Conservation (phyloP, 441 rosid species). For the Pelargonium citronellum region DNA sequence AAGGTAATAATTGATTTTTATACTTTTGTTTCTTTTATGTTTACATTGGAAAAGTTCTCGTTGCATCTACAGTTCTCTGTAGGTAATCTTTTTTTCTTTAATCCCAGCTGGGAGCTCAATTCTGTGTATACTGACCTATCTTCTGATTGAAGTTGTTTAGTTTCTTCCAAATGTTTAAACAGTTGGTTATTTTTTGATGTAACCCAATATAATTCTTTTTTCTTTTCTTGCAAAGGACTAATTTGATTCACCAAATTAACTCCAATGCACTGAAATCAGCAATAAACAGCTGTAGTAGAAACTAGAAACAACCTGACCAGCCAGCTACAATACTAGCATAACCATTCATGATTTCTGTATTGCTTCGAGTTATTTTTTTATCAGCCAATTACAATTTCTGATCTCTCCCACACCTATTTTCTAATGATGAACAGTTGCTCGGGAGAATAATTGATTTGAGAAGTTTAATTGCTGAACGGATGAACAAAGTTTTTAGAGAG, state of each 20-base stretch:
- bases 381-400: slow-evolving; percentile 9
- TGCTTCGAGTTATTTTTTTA: neutral
- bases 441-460: slow-evolving; percentile 93
- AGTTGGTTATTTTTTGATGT: too few species aligned
- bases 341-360: neutral
- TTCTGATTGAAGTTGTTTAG: neutral
- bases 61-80: neutral
- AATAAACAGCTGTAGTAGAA: too few species aligned
- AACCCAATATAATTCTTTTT: too few species aligned
- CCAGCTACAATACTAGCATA: too few species aligned
- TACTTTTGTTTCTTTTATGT: slow-evolving; percentile 1
- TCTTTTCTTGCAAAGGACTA: too few species aligned
- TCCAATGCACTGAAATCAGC: too few species aligned
- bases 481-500: slow-evolving; percentile 95
- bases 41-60: neutral
- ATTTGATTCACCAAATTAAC: too few species aligned
- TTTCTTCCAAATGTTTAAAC: neutral
- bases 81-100: neutral
- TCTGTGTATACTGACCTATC: neutral
- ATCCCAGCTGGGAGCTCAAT: neutral
- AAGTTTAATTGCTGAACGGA: slow-evolving; percentile 79
- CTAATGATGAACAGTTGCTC: slow-evolving; percentile 55
- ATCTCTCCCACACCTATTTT: slow-evolving; percentile 21
- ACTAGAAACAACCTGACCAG: too few species aligned
- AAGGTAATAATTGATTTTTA: slow-evolving; percentile 46